Conservation (phyloP, 1,139 yeast genomes). For the Lodderomyces orthopsilosis region DNA sequence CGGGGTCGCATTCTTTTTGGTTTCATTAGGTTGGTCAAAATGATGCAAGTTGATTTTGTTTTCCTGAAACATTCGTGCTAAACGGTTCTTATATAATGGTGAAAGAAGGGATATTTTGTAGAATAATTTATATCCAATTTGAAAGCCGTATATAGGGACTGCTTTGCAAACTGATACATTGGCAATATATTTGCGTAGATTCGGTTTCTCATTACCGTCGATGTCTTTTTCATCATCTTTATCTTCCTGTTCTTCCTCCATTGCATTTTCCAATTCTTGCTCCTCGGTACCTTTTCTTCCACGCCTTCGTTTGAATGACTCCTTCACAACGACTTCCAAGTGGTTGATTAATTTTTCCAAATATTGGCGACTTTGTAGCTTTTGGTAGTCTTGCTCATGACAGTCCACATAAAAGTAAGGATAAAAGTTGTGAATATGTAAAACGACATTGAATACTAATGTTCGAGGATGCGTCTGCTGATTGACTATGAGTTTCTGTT, state of each 20-base stretch:
- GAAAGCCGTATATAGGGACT: slow-evolving; percentile 80
- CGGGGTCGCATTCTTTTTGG: slow-evolving; percentile 5
- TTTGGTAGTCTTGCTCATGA: slow-evolving; percentile 16
- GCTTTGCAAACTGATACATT: slow-evolving; percentile 70
- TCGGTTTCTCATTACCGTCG: slow-evolving; percentile 6
- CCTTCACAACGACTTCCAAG: slow-evolving; percentile 19
- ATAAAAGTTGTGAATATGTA: slow-evolving; percentile 80
- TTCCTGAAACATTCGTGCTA: slow-evolving; percentile 59
- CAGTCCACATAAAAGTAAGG: slow-evolving; percentile 77
- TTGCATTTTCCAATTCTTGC: slow-evolving; percentile 12
- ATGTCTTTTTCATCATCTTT: slow-evolving; percentile 8
- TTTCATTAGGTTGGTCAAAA: slow-evolving; percentile 3
- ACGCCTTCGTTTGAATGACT: slow-evolving; percentile 17
- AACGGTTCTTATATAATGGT: slow-evolving; percentile 56
- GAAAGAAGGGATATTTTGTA: slow-evolving; percentile 68
- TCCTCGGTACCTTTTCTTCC: slow-evolving; percentile 13
- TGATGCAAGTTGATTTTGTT: slow-evolving; percentile 33
- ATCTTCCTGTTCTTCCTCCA: slow-evolving; percentile 10
- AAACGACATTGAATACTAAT: slow-evolving; percentile 25
- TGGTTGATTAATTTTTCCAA: slow-evolving; percentile 15
- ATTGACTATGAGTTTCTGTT: slow-evolving; percentile 4
- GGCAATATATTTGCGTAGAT: slow-evolving; percentile 51
- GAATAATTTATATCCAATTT: slow-evolving; percentile 58
- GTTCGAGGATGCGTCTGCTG: background rate
- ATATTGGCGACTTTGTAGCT: slow-evolving; percentile 12